Conservation (phyloP, 139 green algal genomes). For the Tetratostichococcus sp. region DNA sequence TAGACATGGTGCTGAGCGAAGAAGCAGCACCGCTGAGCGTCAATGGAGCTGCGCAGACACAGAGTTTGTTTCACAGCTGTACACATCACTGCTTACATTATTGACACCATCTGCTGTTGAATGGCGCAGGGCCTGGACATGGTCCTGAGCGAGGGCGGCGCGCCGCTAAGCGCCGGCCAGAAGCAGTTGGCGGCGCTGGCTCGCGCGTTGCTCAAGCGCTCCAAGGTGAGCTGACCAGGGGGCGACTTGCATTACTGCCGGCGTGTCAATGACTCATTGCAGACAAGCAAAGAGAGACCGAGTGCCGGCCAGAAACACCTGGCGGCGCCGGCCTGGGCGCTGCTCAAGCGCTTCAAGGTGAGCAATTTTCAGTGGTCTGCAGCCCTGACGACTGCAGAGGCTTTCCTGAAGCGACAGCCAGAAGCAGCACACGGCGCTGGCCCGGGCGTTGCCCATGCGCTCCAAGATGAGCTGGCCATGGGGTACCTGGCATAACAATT, state of each 20-base stretch:
- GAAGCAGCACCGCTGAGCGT: slow-evolving; percentile 87
- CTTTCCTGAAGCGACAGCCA: no score
- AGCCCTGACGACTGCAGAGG: no score
- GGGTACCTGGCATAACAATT: no score
- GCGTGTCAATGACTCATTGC: not conserved
- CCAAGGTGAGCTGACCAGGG: slow-evolving; percentile 27
- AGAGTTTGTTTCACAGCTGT: no score
- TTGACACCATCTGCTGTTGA: no score
- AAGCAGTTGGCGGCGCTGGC: slow-evolving; percentile 91
- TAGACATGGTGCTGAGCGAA: slow-evolving; percentile 70
- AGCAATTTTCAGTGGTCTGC: no score
- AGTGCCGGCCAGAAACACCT: not conserved
- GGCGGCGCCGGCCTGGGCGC: slow-evolving; percentile 57
- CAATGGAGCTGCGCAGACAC: no score
- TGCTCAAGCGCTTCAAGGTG: slow-evolving; percentile 51
- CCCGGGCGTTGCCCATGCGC: no score
- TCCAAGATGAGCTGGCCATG: no score
- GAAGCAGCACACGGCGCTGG: no score
- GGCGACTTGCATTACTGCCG: not conserved
- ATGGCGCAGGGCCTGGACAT: slow-evolving; percentile 54
- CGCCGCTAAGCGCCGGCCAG: slow-evolving; percentile 85
- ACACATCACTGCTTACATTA: no score
- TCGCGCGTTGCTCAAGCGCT: slow-evolving; percentile 73
- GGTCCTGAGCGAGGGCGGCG: slow-evolving; percentile 75
- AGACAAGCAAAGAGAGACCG: not conserved